These are phyloP conservation scores for Penicillium pancosmium DNA, from an alignment of 495 filamentous ascomycete species.

Conservation along the genomic window DNA sequence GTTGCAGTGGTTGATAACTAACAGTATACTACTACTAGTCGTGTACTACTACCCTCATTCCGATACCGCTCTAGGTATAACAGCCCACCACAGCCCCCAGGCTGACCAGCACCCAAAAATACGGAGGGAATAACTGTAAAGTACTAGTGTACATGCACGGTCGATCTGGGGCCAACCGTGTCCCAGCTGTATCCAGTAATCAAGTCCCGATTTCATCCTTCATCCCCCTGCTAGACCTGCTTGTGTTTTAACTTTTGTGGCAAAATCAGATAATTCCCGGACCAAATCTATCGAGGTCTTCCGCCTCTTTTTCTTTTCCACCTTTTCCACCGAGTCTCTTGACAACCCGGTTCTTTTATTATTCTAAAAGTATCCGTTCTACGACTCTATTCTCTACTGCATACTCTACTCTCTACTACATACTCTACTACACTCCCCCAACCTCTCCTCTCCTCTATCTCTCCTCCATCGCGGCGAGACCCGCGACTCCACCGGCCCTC, in stretches of 20 bases:
- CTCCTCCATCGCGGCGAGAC: background rate
- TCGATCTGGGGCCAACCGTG: constrained; percentile 3
- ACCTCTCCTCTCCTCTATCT: background rate
- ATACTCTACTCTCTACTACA: background rate
- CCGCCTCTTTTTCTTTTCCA: background rate
- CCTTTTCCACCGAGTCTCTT: background rate
- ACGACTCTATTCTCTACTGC: too few species aligned
- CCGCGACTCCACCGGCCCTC: constrained; percentile 8
- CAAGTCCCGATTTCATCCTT: constrained; percentile 3
- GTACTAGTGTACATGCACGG: constrained; percentile 2
- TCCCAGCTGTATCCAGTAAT: background rate
- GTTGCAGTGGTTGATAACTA: too few species aligned
- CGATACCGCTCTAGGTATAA: too few species aligned
- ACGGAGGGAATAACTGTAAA: background rate
- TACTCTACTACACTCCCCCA: background rate
- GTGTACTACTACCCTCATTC: too few species aligned
- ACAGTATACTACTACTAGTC: too few species aligned
- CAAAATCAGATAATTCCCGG: constrained; percentile 32
- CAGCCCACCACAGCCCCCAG: too few species aligned
- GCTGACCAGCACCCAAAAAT: background rate
- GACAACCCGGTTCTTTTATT: too few species aligned
- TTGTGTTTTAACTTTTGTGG: constrained; percentile 18
- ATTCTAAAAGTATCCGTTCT: background rate
- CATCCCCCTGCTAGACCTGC: too few species aligned
- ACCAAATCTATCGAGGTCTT: background rate